Base-by-base conservation (phyloP, 768 basidiomycete genomes). In the Neoboletus brunneissimus region DNA sequence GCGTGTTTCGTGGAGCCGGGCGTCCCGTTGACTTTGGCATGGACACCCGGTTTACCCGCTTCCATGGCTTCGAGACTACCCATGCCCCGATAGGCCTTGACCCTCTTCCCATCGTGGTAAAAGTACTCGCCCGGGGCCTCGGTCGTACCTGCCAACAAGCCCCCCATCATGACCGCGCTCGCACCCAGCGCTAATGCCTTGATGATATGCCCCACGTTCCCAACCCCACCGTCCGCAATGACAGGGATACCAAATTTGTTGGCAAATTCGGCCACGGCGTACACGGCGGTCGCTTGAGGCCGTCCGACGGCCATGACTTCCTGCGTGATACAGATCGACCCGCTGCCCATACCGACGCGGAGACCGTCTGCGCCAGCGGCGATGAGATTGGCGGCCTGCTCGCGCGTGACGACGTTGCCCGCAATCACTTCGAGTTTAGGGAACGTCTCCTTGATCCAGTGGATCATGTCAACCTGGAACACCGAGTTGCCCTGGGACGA, bases 41-140 rank as follows among this genome's bases (percentile, higher is more conserved):
- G 57, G 2, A 49, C 7, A 1, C 65, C 68, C 3, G 81, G 70
- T 59, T 84, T 86, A 37, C 87, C 86, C 62, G 89, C 85, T 53
- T 91, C 89, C 91, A 94, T 95, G 4, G 93, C 91, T 74, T 95
- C 92, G 67, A 98, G 79, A 67, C 88, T 91, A 20, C 97, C 96
- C 97, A 99, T 99, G 5, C 97, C 97, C 54, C 97, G 88, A 76
- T 98, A 99, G 34, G 95, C 87, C 82, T 99, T 99, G 70, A 98
- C 94, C 47, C 97, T 88, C 79, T 97, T 97, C 60, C 97, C 97
- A 61, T 98, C 95, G 68, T 98, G 95, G 76, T 96, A 99, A 73
- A 97, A 98, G 79, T 97, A 99, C 76, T 98, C 94, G 64, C 97
- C 97, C 0, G 97, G 97, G 0, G 94, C 93, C 73, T 99, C 96